These are phyloP conservation scores for Sisymbrium irio DNA, from an alignment of 345 rosid species.

Conservation along the genomic window DNA sequence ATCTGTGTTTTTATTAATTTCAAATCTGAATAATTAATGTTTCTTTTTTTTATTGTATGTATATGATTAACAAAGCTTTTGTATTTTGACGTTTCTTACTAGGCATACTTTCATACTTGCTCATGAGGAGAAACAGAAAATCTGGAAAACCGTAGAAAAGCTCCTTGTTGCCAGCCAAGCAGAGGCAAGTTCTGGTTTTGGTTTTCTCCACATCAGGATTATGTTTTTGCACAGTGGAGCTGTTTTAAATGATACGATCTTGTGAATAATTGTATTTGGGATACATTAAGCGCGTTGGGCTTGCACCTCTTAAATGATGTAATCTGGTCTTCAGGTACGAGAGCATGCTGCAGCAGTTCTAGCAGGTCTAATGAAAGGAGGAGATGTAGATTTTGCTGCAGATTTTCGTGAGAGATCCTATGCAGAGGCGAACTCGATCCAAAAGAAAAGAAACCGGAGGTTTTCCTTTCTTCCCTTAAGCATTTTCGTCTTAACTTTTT, in stretches of 20 bases:
- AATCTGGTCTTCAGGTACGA: conserved; percentile 58
- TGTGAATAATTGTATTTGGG: background rate
- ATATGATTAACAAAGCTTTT: background rate
- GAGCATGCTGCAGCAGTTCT: conserved; percentile 98
- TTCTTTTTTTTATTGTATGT: too few species aligned
- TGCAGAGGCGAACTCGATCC: conserved; percentile 64
- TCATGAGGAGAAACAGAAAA: conserved; percentile 59
- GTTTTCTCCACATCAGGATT: background rate
- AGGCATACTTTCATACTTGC: conserved; percentile 92
- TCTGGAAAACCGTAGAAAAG: conserved; percentile 81
- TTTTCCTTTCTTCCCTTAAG: conserved; percentile 19
- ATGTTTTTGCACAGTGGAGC: background rate
- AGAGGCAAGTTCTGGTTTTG: conserved; percentile 58
- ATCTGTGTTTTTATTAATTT: too few species aligned
- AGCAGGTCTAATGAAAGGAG: conserved; percentile 96
- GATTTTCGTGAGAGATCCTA: conserved; percentile 84
- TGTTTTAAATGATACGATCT: background rate
- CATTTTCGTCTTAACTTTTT: background rate
- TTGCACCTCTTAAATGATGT: background rate
- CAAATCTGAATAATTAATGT: too few species aligned
- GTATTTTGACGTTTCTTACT: conserved; percentile 17
- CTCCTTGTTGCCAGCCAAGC: conserved; percentile 91
- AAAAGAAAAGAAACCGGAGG: conserved; percentile 64
- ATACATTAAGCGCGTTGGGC: background rate
- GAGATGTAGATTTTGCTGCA: conserved; percentile 75